These are phyloP conservation scores for Nemania diffusa DNA, from an alignment of 2,329 filamentous ascomycete genomes.

Conservation along the genomic window DNA sequence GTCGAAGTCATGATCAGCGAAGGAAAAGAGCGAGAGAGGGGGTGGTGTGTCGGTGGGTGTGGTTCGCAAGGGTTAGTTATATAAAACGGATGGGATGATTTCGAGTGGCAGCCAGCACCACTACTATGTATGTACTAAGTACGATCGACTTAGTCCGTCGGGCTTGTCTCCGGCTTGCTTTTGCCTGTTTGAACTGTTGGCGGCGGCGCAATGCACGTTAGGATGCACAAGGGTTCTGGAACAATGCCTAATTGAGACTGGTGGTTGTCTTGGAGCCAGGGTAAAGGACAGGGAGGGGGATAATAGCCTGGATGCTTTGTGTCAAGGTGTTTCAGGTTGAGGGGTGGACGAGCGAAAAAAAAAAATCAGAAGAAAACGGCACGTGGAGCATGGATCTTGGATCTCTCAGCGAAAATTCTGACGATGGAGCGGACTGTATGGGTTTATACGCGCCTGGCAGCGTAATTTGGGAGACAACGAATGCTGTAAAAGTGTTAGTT, in stretches of 20 bases:
- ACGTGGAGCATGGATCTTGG: slow-evolving; percentile 26
- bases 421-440: background rate
- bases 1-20: slow-evolving; percentile 58
- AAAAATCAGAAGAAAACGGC: slow-evolving; percentile 2
- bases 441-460: background rate
- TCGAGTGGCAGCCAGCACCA: slow-evolving; percentile 10
- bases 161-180: slow-evolving; percentile 19
- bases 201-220: slow-evolving; percentile 31
- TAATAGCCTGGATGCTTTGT: slow-evolving; percentile 27
- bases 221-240: slow-evolving; percentile 41
- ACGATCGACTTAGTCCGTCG: slow-evolving; percentile 12
- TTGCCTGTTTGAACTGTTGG: slow-evolving; percentile 28
- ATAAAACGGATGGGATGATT: slow-evolving; percentile 25
- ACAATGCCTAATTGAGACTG: slow-evolving; percentile 43
- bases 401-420: background rate
- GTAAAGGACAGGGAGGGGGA: background rate
- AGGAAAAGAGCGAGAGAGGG: slow-evolving; percentile 19
- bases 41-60: slow-evolving; percentile 24
- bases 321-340: slow-evolving; percentile 34
- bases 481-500: slow-evolving; percentile 1
- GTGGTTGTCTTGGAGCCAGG: slow-evolving; percentile 32
- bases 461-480: slow-evolving; percentile 2
- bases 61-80: slow-evolving; percentile 33
- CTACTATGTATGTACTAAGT: slow-evolving; percentile 14
- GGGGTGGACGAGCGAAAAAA: slow-evolving; percentile 1